These are phyloP conservation scores for Trifolium dubium DNA, from an alignment of 306 rosid genomes.

Conservation along the genomic window DNA sequence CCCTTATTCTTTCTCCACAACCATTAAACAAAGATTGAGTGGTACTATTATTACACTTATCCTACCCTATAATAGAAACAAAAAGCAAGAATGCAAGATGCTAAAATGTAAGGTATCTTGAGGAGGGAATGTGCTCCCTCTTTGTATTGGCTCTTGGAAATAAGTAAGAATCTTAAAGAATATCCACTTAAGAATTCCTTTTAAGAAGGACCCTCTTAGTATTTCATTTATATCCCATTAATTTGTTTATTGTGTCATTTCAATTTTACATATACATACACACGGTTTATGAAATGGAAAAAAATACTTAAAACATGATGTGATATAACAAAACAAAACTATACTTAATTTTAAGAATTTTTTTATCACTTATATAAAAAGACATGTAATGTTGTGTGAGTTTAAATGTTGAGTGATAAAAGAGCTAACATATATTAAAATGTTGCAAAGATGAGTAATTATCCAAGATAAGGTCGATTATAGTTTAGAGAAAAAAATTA, in stretches of 20 bases:
- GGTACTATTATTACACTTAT: not conserved
- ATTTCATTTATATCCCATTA: not conserved
- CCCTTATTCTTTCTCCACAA: not conserved
- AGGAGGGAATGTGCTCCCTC: constrained; percentile 44
- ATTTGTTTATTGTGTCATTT: constrained; percentile 6
- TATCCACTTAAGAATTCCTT: constrained; percentile 43
- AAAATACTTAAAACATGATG: not conserved
- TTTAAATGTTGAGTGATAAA: not conserved
- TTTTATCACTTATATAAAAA: not conserved
- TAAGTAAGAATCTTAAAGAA: constrained; percentile 31
- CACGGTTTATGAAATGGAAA: not conserved
- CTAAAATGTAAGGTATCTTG: constrained; percentile 28
- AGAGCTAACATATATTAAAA: not conserved
- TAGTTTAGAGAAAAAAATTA: no score
- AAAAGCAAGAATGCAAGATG: constrained; percentile 17
- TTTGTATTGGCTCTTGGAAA: constrained; percentile 10
- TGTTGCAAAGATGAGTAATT: no score
- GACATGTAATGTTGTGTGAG: not conserved
- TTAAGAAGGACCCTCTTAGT: constrained; percentile 14
- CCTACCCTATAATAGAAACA: constrained; percentile 9
- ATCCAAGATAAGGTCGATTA: no score
- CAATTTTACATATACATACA: not conserved
- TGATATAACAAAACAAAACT: not conserved
- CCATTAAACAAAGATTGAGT: not conserved
- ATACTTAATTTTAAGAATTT: not conserved